These are phyloP conservation scores for Lagenidium sp. DNA, from an alignment of 352 stramenopile species.

Conservation along the genomic window DNA sequence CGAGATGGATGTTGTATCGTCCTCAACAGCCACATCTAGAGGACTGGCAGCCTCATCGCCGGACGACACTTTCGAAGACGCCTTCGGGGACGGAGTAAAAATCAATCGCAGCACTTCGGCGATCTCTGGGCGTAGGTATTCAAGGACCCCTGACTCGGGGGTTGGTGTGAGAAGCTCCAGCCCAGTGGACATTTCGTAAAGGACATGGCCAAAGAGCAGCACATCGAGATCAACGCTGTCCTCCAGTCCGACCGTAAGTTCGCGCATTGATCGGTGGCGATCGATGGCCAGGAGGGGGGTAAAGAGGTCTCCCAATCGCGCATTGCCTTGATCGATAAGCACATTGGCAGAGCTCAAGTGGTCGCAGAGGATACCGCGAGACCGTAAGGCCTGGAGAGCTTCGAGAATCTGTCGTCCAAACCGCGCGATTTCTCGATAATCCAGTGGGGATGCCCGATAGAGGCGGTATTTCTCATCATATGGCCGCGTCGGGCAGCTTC, in stretches of 20 bases:
- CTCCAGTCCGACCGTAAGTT: slow-evolving; percentile 53
- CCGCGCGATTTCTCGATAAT: slow-evolving; percentile 35
- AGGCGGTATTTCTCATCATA: slow-evolving; percentile 51
- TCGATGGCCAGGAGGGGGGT: slow-evolving; percentile 53
- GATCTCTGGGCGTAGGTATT: slow-evolving; percentile 43
- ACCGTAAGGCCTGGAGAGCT: slow-evolving; percentile 35
- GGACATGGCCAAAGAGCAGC: slow-evolving; percentile 54
- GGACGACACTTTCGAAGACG: neutral
- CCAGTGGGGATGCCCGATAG: slow-evolving; percentile 24
- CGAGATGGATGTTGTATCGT: neutral
- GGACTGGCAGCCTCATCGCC: neutral
- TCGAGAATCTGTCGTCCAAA: slow-evolving; percentile 55
- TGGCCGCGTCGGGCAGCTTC: slow-evolving; percentile 21
- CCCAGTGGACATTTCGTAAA: slow-evolving; percentile 75
- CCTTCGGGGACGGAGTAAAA: slow-evolving; percentile 22
- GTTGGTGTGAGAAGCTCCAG: slow-evolving; percentile 31
- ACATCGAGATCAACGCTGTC: slow-evolving; percentile 58
- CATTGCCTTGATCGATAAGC: slow-evolving; percentile 47
- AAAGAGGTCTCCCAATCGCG: slow-evolving; percentile 53
- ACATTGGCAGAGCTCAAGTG: slow-evolving; percentile 59
- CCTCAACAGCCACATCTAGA: too few relatives aligned
- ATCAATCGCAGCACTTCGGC: slow-evolving; percentile 44
- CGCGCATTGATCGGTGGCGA: slow-evolving; percentile 34
- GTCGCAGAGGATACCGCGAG: slow-evolving; percentile 60
- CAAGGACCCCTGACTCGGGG: slow-evolving; percentile 37